Evolutionary conservation across 768 basidiomycete species (phyloP).

Genomic region (Serendipita vermifera): DNA sequence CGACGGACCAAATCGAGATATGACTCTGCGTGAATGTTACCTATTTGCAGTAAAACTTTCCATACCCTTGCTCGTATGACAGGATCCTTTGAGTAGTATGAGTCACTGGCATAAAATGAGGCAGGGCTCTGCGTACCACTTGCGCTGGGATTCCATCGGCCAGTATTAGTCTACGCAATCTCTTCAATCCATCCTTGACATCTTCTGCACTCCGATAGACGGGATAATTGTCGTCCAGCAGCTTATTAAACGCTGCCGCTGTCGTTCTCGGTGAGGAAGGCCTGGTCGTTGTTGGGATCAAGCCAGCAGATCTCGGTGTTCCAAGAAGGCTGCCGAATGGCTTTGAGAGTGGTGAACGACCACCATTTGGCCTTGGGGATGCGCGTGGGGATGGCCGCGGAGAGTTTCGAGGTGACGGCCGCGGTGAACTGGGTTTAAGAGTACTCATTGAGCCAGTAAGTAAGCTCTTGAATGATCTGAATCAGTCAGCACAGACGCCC

Average conservation of each 20-base stretch:
- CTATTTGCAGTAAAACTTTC: conserved; percentile 83
- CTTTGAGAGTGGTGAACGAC: not conserved
- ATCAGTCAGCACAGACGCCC: not conserved
- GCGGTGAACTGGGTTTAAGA: not conserved
- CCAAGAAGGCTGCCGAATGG: conserved; percentile 3
- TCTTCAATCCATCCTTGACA: conserved; percentile 75
- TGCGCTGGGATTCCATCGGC: conserved; percentile 81
- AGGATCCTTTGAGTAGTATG: conserved; percentile 41
- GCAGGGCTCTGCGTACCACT: conserved; percentile 29
- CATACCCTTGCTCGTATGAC: conserved; percentile 84
- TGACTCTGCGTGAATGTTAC: conserved; percentile 59
- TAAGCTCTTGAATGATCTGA: too few relatives aligned
- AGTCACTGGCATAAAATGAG: not conserved
- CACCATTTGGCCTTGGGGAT: not conserved
- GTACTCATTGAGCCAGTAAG: not conserved
- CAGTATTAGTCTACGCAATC: conserved; percentile 73
- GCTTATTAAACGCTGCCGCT: conserved; percentile 69
- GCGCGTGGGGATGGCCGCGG: not conserved
- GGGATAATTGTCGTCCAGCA: conserved; percentile 54
- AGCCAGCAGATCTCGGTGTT: not conserved
- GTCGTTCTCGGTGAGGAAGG: not conserved
- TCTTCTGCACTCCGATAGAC: conserved; percentile 47
- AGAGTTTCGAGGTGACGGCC: not conserved
- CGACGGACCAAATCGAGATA: conserved; percentile 68
- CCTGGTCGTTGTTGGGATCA: not conserved